Base-by-base conservation (phyloP, 805 yeast genomes). In the Monosporozyma siamensis region DNA sequence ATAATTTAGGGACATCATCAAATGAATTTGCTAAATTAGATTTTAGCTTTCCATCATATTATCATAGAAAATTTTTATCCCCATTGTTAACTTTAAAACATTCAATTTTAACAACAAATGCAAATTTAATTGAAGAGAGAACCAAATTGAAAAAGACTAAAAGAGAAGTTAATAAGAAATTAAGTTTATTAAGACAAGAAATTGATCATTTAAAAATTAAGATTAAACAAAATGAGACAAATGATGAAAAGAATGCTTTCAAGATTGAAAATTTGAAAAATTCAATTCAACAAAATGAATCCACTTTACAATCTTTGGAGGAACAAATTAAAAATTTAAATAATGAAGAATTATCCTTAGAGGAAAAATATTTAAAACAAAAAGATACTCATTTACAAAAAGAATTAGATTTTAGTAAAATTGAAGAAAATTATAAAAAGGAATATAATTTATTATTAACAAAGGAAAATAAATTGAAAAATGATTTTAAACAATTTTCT, bases 21-120 rank as follows among this genome's bases (percentile, higher is more conserved):
- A 50, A 44, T 18, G 47, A 47, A 29, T 50, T 55, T 22, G 54
- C 50, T 42, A 53, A 48, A 6, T 44, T 60, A n/a, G 64, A 60
- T 47, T 53, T 52, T 35, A 55, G 60, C 38, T 61, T 58, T 44
- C 63, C 64, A 8, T 59, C 64, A 4, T 61, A 58, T 22, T 56
- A 62, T 37, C 65, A 58, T 39, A 58, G 63, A 41, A 58, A 70
- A 21, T 68, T 72, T 29, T 56, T 69, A 21, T 70, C 84, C 1
- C 87, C 89, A 0, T 63, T 80, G 36, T 69, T 76, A 1, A 81
- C 88, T 1, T 62, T 81, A 31, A 76, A 80, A 49, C 80, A 77
- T 50, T 77, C 83, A 17, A 73, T 80, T 27, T 69, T 77, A 26
- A 78, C 86, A 0, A 78, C 86, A 0, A 75, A 77, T 48, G 74